A percentile compares a stretch with the other conserved stretches of the same genome.
Conservation (phyloP, 1,139 yeast genomes). For the Schwanniomyces etchellsii region DNA sequence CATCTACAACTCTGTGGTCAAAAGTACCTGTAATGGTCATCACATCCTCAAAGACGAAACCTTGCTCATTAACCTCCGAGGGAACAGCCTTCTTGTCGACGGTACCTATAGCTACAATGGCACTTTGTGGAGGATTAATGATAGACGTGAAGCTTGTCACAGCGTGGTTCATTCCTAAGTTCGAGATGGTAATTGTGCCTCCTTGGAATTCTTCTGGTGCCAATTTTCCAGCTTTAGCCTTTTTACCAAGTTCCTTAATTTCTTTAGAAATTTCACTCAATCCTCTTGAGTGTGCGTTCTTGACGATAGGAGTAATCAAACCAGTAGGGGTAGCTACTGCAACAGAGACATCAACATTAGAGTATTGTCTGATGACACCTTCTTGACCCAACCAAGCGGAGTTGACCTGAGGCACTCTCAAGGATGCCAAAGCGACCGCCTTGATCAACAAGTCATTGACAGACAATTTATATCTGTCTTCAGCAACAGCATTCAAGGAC, state of each 20-base stretch:
- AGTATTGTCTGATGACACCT: conserved; percentile 88
- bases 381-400: conserved; percentile 88
- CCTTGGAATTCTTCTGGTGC: conserved; percentile 97
- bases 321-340: conserved; percentile 99
- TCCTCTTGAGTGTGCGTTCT: conserved; percentile 83
- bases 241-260: conserved; percentile 90
- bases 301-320: conserved; percentile 90
- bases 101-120: conserved; percentile 92
- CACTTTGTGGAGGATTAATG: conserved; percentile 95
- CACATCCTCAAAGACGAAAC: conserved; percentile 87
- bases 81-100: conserved; percentile 90
- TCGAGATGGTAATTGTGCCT: conserved; percentile 96
- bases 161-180: conserved; percentile 97
- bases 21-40: conserved; percentile 93
- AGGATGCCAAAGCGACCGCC: conserved; percentile 87
- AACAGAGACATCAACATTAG: conserved; percentile 91
- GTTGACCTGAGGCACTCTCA: conserved; percentile 90
- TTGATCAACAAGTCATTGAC: conserved; percentile 92
- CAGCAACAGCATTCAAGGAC: conserved; percentile 78
- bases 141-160: conserved; percentile 91
- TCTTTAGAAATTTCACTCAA: conserved; percentile 73
- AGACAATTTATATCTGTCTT: conserved; percentile 86
- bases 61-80: conserved; percentile 85
- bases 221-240: conserved; percentile 92
- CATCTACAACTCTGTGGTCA: conserved; percentile 96